These are phyloP conservation scores for Lecanosticta acicola DNA, from an alignment of 2,329 filamentous ascomycete species.

Conservation along the genomic window DNA sequence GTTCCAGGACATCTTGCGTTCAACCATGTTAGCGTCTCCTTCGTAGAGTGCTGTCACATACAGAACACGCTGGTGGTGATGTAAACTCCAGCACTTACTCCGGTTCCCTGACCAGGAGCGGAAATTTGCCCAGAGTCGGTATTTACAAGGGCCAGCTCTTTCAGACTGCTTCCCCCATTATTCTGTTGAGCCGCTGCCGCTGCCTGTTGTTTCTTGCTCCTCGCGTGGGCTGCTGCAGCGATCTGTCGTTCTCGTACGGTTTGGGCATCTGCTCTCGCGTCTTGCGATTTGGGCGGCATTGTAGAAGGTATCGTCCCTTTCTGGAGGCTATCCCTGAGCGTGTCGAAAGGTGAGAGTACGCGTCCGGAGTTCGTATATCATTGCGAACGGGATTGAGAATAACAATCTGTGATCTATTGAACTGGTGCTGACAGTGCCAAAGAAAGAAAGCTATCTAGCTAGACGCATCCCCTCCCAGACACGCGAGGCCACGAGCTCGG, in stretches of 20 bases:
- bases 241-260: conserved; percentile 40
- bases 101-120: conserved; percentile 8
- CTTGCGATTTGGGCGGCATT: conserved; percentile 33
- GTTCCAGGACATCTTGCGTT: conserved; percentile 55
- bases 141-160: conserved; percentile 24
- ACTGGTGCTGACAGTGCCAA: too few species aligned
- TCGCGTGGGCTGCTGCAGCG: conserved; percentile 34
- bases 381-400: not conserved
- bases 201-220: conserved; percentile 33
- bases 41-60: not conserved
- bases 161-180: conserved; percentile 24
- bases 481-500: conserved; percentile 3
- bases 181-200: conserved; percentile 15
- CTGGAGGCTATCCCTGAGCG: conserved; percentile 1
- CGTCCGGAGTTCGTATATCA: not conserved
- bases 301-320: conserved; percentile 3
- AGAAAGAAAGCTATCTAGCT: not conserved
- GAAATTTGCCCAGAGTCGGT: conserved; percentile 18
- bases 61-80: not conserved
- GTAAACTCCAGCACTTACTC: conserved; percentile 9
- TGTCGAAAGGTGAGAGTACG: not conserved
- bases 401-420: too few species aligned
- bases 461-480: not conserved
- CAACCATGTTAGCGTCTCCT: not conserved
- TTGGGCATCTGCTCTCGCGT: conserved; percentile 33